Evolutionary conservation across 352 stramenopile genomes (phyloP), one percentile per base, ranked within the genome.

Genomic region (Globisporangium apiculatum): DNA sequence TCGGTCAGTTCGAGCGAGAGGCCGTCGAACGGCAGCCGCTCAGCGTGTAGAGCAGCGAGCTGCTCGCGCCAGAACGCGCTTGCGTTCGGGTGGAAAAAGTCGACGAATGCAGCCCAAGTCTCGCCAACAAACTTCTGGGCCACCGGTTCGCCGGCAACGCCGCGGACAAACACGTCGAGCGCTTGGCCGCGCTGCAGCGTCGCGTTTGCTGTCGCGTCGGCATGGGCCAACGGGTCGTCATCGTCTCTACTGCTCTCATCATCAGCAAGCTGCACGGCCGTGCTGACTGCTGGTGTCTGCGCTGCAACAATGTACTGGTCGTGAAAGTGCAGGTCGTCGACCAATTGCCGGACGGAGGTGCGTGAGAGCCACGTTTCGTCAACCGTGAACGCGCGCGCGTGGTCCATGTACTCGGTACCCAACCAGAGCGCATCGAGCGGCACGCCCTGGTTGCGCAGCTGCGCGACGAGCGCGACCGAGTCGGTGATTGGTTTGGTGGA

Each of bases 1-100:
- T 96, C 86, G 57, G 95, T 92, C 60, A 74, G 81, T 45, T 96
- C 77, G 7, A 96, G 66, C 87, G 86, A 96, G 36, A 96, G 59
- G 0, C 87, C 86, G 53, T 96, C 86, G 9, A 89, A 93, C 12
- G 71, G 67, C 17, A 89, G 60, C 14, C 87, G 49, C 46, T 75
- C 67, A 11, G 83, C 62, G 58, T 91, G 71, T 36, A 91, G 93
- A 4, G 57, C 65, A 0, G 64, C 49, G 3, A 95, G 60, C 55
- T 91, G 77, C n/a, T 87, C 66, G 3, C 67, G 59, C 80, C 86
- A 96, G 48, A 76, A 96, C 0, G 45, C 46, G 7, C 71, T 75
- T 41, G 87, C 72, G 49, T 88, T 72, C 3, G 87, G 85, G 37
- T 95, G 76, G 43, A 91, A 90, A 45, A 95, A 96, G 40, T 96